Base-by-base conservation (phyloP, 306 rosid genomes). In the Casuarina glauca region DNA sequence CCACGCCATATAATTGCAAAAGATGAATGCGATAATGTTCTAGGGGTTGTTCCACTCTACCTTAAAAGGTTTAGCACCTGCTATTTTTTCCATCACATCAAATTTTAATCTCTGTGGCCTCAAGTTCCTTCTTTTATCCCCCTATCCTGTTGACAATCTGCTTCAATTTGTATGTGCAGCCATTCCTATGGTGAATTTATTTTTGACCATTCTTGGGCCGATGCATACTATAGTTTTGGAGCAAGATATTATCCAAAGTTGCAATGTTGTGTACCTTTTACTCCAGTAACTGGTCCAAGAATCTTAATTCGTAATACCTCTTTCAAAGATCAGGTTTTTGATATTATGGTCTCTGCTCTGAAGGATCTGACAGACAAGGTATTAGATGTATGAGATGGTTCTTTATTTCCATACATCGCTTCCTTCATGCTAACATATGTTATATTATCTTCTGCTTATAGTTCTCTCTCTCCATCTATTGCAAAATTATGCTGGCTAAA, bases 131-230 rank as follows among this genome's bases (percentile, higher is more conserved):
- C 32, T 54, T 41, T 79, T 55, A 9, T 39, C 67, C 35, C 26
- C 16, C 38, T 26, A 26, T 49, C 48, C 35, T 38, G 19, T 13
- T 61, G 50, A 38, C 73, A 77, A 81, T 20, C 46, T 63, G 48
- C 69, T 60, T 75, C 48, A 12, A 79, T 66, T 74, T 80, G 71
- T 19, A 70, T 70, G 35, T 87, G 87, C 92, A 90, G 89, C 80
- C 98, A 94, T 81, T 94, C 98, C 12, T 90, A 94, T 44, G 97
- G 98, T 15, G 98, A 94, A 89, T 94, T 94, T 86, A 97, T 94
- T 70, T 94, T 94, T 51, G 98, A 94, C 85, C 97, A 94, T 84
- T 87, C 98, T 43, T 94, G 98, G 98, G 97, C 98, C 26, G 94
- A 92, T 81, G 98, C 98, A 9, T 92, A 90, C 74, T 81, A 89